Conservation (phyloP, 179 eudicot species). For the Actinidia polygama region DNA sequence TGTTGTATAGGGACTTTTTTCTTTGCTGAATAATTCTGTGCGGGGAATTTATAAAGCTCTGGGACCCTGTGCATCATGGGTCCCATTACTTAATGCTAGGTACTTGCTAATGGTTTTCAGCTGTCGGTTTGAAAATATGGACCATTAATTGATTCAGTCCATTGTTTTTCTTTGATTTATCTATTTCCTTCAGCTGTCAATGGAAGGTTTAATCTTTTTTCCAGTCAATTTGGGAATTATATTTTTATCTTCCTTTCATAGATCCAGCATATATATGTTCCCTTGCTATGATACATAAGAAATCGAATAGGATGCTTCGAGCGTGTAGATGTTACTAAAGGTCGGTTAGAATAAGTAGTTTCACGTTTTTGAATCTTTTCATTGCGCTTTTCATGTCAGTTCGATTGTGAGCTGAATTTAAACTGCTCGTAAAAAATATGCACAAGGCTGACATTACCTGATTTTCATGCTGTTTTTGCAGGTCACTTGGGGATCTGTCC, state of each 20-base stretch:
- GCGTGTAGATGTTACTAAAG: background rate
- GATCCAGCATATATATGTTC: background rate
- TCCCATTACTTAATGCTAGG: no score
- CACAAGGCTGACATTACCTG: background rate
- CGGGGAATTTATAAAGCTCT: no score
- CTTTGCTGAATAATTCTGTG: no score
- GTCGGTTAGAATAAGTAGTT: background rate
- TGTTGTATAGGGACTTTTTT: no score
- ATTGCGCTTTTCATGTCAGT: background rate
- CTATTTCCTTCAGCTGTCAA: background rate
- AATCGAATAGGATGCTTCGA: background rate
- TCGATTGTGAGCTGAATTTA: background rate
- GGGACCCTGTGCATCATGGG: no score
- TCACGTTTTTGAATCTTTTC: background rate
- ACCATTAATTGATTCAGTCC: background rate
- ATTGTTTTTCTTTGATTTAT: background rate
- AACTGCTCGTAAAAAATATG: background rate
- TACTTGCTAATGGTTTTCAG: no score
- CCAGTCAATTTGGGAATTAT: background rate
- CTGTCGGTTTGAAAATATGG: no score
- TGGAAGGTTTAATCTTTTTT: background rate
- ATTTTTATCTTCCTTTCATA: background rate
- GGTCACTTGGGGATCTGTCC: slow-evolving; percentile 80
- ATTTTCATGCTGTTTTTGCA: slow-evolving; percentile 36
- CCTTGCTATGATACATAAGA: background rate